Conservation (phyloP, 768 basidiomycete species). For the Lactarius indigo region DNA sequence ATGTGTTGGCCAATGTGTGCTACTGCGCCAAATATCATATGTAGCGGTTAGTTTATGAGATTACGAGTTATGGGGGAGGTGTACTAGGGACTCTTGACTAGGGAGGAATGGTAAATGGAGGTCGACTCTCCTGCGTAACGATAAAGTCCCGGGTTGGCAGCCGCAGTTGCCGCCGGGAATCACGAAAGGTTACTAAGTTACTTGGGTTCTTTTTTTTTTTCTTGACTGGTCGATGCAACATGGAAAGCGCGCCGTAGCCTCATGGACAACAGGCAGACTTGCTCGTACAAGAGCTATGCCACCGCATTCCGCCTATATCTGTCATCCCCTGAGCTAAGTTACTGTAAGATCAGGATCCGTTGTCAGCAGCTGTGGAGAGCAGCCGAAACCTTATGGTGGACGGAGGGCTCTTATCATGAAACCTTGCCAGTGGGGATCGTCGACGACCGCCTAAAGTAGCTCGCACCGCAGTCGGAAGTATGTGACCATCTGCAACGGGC, state of each 20-base stretch:
- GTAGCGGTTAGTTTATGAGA: background rate
- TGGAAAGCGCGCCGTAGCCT: conserved; percentile 7
- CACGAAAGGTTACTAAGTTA: background rate
- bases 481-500: background rate
- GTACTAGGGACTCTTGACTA: no score
- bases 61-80: background rate
- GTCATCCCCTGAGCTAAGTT: background rate
- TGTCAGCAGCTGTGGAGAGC: background rate
- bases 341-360: background rate
- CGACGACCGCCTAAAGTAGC: background rate
- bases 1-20: background rate
- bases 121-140: background rate
- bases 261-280: background rate
- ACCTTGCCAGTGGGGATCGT: background rate
- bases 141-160: background rate
- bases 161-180: conserved; percentile 6
- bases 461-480: background rate
- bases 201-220: background rate
- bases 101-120: background rate
- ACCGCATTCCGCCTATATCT: background rate
- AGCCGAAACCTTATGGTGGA: conserved; percentile 3
- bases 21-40: background rate
- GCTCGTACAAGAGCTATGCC: background rate
- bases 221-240: background rate
- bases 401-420: background rate